Conservation (phyloP, 106 monocot genomes). For the Dendrobium officinale region DNA sequence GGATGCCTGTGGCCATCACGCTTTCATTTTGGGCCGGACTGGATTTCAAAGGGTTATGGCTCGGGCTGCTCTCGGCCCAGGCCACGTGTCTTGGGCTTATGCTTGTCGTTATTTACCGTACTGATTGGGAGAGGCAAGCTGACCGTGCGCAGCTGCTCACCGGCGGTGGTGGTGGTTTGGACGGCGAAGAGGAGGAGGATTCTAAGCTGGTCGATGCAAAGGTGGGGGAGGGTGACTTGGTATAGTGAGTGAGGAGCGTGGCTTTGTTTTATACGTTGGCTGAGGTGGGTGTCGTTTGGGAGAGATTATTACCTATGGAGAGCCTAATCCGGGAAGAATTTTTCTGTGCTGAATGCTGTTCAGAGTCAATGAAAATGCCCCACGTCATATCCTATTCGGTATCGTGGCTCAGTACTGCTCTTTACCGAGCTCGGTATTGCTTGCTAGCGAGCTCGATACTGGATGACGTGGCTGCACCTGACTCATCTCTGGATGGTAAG, state of each 20-base stretch:
- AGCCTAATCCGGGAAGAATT: too few species aligned
- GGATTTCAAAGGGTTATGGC: conserved; percentile 33
- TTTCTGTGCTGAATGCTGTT: too few species aligned
- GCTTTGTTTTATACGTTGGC: background rate
- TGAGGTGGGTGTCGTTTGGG: background rate
- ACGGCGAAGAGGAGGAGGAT: background rate
- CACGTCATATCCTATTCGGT: too few species aligned
- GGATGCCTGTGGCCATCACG: conserved; percentile 35
- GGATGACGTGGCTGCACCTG: too few species aligned
- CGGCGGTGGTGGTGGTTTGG: background rate
- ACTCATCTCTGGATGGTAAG: too few species aligned
- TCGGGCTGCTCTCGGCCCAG: conserved; percentile 32
- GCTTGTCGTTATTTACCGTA: conserved; percentile 21
- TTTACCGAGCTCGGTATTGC: too few species aligned
- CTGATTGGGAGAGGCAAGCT: conserved; percentile 28
- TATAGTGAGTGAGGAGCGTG: background rate
- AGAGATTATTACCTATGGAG: too few species aligned
- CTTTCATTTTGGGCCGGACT: conserved; percentile 23
- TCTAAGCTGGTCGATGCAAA: background rate
- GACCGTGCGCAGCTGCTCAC: conserved; percentile 24
- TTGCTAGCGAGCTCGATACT: too few species aligned
- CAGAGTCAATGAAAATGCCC: too few species aligned
- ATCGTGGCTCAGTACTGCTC: too few species aligned
- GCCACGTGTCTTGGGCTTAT: conserved; percentile 24
- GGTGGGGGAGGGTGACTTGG: background rate